Conservation (phyloP, 1,139 yeast species). For the Debaryomycetaceae sp. region DNA sequence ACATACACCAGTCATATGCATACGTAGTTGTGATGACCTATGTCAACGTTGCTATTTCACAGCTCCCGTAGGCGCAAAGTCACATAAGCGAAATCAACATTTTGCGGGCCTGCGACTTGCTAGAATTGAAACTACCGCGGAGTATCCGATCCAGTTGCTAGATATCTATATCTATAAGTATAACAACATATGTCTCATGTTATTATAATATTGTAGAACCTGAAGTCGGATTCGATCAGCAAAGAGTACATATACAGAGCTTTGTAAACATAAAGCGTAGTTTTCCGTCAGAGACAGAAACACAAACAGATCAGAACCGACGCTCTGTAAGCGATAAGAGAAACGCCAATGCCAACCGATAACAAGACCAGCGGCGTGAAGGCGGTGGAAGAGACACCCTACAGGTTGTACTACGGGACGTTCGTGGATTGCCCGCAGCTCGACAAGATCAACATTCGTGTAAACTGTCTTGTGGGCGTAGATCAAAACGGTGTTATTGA, state of each 20-base stretch:
- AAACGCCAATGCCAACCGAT: background rate
- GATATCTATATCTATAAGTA: background rate
- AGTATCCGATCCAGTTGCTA: background rate
- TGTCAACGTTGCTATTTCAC: no score
- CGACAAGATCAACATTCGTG: constrained; percentile 23
- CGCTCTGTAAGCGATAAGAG: background rate
- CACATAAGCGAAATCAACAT: no score
- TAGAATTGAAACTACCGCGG: background rate
- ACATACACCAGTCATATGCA: background rate
- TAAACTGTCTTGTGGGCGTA: constrained; percentile 34
- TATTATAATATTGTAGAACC: background rate
- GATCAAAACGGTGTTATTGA: constrained; percentile 29
- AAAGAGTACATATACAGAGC: no score
- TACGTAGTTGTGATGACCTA: no score
- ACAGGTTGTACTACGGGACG: constrained; percentile 36
- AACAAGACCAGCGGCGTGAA: constrained; percentile 5
- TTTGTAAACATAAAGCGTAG: no score
- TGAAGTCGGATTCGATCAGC: background rate
- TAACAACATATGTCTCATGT: background rate
- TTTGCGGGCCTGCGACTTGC: no score
- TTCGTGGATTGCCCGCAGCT: constrained; percentile 35
- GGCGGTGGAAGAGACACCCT: constrained; percentile 18
- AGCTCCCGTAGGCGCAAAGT: no score
- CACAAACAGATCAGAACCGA: no score
- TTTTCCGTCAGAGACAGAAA: no score